A percentile compares a stretch with the other conserved stretches of the same genome.
Conservation (phyloP, 1,284 basidiomycete species). For the Golubevia sp. region DNA sequence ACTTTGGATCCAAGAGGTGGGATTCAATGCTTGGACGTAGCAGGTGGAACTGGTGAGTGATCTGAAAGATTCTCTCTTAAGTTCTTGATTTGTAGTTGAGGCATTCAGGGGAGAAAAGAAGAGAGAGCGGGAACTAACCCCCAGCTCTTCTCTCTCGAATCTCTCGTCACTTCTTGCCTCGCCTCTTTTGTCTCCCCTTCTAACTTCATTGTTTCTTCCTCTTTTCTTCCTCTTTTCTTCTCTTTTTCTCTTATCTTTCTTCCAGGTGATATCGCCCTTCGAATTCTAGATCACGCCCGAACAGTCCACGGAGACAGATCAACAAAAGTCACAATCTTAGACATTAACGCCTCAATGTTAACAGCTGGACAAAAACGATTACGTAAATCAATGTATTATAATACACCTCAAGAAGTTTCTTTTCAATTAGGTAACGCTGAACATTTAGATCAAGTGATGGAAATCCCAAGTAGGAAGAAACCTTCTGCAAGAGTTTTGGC, state of each 20-base stretch:
- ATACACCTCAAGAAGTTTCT: slow-evolving; percentile 40
- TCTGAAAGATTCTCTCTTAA: not conserved
- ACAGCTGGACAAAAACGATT: slow-evolving; percentile 53
- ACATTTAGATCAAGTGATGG: slow-evolving; percentile 31
- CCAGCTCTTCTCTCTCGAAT: no score
- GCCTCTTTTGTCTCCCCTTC: no score
- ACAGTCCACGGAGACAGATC: slow-evolving; percentile 70
- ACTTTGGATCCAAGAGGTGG: slow-evolving; percentile 73
- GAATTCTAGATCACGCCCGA: slow-evolving; percentile 88
- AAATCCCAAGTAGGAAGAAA: slow-evolving; percentile 16
- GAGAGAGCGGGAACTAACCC: no score
- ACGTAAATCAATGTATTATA: slow-evolving; percentile 61
- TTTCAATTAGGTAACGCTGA: slow-evolving; percentile 61
- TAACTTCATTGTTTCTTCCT: not conserved
- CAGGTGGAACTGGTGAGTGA: slow-evolving; percentile 73
- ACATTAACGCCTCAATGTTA: slow-evolving; percentile 59
- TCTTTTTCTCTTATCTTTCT: not conserved
- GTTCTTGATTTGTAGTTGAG: not conserved
- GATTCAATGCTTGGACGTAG: slow-evolving; percentile 83
- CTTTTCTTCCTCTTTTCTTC: not conserved
- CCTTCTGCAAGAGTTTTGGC: not conserved
- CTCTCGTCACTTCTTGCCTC: no score
- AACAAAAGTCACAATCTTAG: slow-evolving; percentile 52
- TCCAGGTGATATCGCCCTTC: slow-evolving; percentile 89
- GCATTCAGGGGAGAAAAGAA: not conserved